Evolutionary conservation across 257 asterid genomes (phyloP), one percentile per base, ranked within the genome.

Genomic region (Mentha longifolia): DNA sequence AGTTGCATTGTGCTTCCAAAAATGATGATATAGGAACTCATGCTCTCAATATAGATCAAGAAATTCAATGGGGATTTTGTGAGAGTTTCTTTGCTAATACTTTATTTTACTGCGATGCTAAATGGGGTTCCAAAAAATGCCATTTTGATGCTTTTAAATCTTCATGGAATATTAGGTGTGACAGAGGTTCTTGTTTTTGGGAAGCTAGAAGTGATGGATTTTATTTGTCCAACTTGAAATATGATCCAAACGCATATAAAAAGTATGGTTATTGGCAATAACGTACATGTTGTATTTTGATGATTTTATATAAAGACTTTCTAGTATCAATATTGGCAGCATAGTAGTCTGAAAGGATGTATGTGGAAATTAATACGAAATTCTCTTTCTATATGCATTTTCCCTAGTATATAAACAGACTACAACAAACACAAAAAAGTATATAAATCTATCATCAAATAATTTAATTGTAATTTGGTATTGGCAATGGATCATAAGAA

Each of bases 151-250:
- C 14, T 3, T 61, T 61, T 35, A 14, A 30, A 0, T 49, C 60
- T 5, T 31, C 37, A 4, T 46, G 46, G 71, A 49, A 39, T 0
- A 20, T 3, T 0, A 66, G 42, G 35, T 61, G 66, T 7, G 41
- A 28, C 20, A 12, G 19, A 5, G 41, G 19, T 6, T 6, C 39
- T 4, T 64, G 69, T 54, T 64, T 9, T 14, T 63, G 69, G 56
- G 52, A 41, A 46, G 70, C 60, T n/a, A 66, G 55, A 50, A 19
- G 14, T 6, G 47, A 49, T 0, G 71, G 71, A 10, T 4, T 66
- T 30, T 66, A 66, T 47, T 6, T 35, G 14, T 56, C 62, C 16
- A 56, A 56, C 16, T 11, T 56, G 6, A 12, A 13, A 3, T 1
- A 28, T 28, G 62, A 12, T 1, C 41, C 62, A 4, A 3, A 15